Evolutionary conservation across 768 basidiomycete genomes (phyloP).

Genomic region (Hericium rajendrae): DNA sequence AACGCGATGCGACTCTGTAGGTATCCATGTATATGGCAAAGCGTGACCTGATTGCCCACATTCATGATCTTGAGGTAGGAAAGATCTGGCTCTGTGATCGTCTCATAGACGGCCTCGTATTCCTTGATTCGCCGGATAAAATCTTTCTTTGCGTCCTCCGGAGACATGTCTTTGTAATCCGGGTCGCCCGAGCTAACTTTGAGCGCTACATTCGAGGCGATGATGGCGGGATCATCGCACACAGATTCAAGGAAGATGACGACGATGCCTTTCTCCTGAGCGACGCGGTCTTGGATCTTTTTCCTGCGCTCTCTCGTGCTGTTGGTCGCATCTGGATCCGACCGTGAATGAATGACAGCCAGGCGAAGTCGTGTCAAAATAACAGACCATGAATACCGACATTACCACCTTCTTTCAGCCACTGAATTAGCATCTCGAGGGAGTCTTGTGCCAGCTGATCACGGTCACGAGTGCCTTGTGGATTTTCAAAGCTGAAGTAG

Average conservation of each 20-base stretch:
- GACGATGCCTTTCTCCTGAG: constrained; percentile 76
- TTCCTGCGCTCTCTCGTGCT: constrained; percentile 71
- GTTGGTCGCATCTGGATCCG: constrained; percentile 84
- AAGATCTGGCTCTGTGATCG: constrained; percentile 83
- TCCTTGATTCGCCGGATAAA: constrained; percentile 85
- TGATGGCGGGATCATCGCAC: constrained; percentile 88
- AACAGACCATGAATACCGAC: constrained; percentile 89
- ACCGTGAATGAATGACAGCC: constrained; percentile 1
- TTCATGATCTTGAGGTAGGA: constrained; percentile 90
- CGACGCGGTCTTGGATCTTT: constrained; percentile 75
- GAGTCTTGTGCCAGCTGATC: constrained; percentile 86
- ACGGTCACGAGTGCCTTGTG: constrained; percentile 62
- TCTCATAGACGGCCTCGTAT: constrained; percentile 94
- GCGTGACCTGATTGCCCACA: constrained; percentile 82
- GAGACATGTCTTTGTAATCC: constrained; percentile 87
- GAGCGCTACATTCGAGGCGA: constrained; percentile 91
- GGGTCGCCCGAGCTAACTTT: constrained; percentile 97
- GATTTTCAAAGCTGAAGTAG: constrained; percentile 85
- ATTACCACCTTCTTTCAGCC: constrained; percentile 93
- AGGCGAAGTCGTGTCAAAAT: background rate
- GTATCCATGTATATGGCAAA: constrained; percentile 87
- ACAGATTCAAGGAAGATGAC: constrained; percentile 92
- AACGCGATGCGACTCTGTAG: constrained; percentile 95
- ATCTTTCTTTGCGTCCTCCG: constrained; percentile 79
- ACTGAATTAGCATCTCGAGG: constrained; percentile 87